Evolutionary conservation across 352 stramenopile genomes (phyloP).

Genomic region (Globisporangium recalcitrans): DNA sequence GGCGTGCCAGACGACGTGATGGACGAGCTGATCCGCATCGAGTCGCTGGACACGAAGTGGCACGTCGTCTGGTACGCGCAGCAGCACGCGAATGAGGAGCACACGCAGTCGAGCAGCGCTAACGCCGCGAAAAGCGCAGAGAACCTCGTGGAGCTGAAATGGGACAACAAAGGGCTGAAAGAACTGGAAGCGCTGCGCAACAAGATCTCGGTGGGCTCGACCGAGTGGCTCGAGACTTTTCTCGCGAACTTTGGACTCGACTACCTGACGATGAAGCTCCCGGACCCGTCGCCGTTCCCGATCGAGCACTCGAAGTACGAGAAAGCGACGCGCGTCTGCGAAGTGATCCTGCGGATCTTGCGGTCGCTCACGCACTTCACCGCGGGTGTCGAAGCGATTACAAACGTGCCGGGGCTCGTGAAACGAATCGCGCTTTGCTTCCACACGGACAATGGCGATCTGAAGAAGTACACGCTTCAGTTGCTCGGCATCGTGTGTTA

Average conservation of each 20-base stretch:
- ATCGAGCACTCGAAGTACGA: constrained; percentile 79
- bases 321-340: constrained; percentile 67
- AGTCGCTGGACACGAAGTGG: constrained; percentile 83
- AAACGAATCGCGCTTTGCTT: constrained; percentile 80
- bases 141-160: constrained; percentile 75
- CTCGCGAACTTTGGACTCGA: constrained; percentile 70
- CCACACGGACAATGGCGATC: constrained; percentile 74
- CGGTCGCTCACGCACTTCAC: constrained; percentile 76
- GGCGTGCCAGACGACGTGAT: constrained; percentile 80
- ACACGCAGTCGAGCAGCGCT: constrained; percentile 44
- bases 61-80: constrained; percentile 82
- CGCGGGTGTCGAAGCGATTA: constrained; percentile 75
- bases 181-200: constrained; percentile 62
- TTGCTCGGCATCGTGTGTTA: constrained; percentile 83
- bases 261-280: constrained; percentile 84
- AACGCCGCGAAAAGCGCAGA: constrained; percentile 69
- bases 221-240: constrained; percentile 78
- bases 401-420: constrained; percentile 71
- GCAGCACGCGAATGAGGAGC: constrained; percentile 73
- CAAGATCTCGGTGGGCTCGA: constrained; percentile 64
- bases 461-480: constrained; percentile 82
- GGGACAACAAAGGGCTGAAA: constrained; percentile 75
- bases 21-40: constrained; percentile 80
- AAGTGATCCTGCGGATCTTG: constrained; percentile 72
- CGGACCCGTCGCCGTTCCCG: constrained; percentile 72